phyloP scores from a whole-genome alignment of 2,329 filamentous ascomycete species.

The Talaromyces sp. region DNA sequence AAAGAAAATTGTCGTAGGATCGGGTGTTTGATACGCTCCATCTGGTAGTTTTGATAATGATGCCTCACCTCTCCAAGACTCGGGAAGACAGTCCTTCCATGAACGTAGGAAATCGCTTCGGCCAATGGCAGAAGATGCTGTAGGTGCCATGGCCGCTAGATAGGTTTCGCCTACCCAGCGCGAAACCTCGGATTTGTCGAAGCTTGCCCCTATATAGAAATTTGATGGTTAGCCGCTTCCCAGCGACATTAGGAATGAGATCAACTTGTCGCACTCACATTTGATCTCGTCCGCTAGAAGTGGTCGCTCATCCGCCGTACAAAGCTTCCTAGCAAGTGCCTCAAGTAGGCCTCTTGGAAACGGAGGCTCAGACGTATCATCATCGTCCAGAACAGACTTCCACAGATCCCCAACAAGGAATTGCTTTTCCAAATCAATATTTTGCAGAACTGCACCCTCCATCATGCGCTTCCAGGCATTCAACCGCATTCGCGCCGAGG shows the following conservation, averaged over 20 bases:
- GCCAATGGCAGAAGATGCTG: conserved; percentile 30
- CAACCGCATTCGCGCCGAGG: conserved; percentile 51
- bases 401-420: conserved; percentile 46
- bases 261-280: conserved; percentile 35
- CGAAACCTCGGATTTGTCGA: conserved; percentile 39
- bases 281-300: conserved; percentile 32
- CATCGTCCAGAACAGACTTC: conserved; percentile 43
- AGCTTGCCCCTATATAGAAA: conserved; percentile 39
- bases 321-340: conserved; percentile 41
- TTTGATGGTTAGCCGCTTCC: not conserved
- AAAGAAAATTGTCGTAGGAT: conserved; percentile 42
- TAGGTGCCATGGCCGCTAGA: conserved; percentile 42
- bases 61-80: conserved; percentile 44
- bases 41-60: conserved; percentile 37
- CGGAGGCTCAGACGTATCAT: conserved; percentile 26
- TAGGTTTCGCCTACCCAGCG: conserved; percentile 45
- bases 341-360: conserved; percentile 41
- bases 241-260: not conserved
- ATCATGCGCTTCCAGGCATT: conserved; percentile 53
- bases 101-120: conserved; percentile 38
- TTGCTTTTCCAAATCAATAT: conserved; percentile 44
- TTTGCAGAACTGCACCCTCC: conserved; percentile 43
- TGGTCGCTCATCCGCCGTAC: conserved; percentile 28
- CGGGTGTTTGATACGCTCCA: conserved; percentile 36
- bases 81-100: conserved; percentile 50